phyloP scores from a whole-genome alignment of 768 basidiomycete species.

The Suillus paluster region DNA sequence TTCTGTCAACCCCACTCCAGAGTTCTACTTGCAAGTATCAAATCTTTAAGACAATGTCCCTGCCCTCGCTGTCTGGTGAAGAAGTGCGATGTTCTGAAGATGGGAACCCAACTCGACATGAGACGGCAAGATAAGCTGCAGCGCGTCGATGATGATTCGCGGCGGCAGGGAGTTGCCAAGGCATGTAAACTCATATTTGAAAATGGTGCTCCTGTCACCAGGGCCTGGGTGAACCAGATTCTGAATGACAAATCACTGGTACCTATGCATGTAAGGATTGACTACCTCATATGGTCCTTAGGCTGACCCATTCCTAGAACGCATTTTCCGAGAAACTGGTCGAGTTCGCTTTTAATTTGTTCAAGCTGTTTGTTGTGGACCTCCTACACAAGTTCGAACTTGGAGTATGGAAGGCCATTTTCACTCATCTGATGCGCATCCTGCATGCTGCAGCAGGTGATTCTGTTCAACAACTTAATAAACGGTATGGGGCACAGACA shows the following conservation, averaged over 20 bases:
- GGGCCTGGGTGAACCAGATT: constrained; percentile 4
- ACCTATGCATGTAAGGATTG: constrained; percentile 8
- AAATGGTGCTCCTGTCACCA: not conserved
- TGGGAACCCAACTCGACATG: constrained; percentile 15
- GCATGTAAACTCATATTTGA: constrained; percentile 13
- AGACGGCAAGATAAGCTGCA: not conserved
- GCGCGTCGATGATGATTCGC: constrained; percentile 1
- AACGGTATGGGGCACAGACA: not conserved
- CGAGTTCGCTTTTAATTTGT: not conserved
- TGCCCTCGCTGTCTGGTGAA: constrained; percentile 24
- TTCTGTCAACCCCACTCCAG: not conserved
- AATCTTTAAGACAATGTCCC: constrained; percentile 24
- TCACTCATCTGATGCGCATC: constrained; percentile 2
- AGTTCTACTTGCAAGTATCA: constrained; percentile 27
- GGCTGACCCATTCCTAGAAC: not conserved
- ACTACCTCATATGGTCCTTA: not conserved
- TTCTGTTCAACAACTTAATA: not conserved
- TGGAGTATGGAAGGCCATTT: constrained; percentile 22
- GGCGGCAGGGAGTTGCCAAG: not conserved
- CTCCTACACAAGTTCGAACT: not conserved
- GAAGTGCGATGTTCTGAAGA: constrained; percentile 6
- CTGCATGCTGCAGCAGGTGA: not conserved
- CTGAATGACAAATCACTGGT: constrained; percentile 8
- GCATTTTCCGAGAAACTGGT: not conserved
- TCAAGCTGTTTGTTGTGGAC: not conserved